Evolutionary conservation across 2,329 filamentous ascomycete species (phyloP), one percentile per base, ranked within the genome.

Genomic region (Botryosphaeria agaves): DNA sequence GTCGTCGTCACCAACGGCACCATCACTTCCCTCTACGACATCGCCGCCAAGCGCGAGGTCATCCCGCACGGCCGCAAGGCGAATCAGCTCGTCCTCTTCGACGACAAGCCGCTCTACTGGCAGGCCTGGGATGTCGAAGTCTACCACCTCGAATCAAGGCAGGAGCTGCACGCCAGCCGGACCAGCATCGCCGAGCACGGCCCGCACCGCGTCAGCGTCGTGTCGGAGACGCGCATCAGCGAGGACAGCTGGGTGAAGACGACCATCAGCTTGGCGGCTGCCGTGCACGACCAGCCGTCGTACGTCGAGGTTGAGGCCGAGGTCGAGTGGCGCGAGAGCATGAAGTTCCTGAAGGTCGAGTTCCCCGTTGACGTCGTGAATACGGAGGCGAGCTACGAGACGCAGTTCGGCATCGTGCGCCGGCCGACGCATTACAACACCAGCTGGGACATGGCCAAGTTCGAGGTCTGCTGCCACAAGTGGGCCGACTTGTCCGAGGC

Each of bases 81-180:
- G 15, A 93, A 92, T 41, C 84, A 94, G 48, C 72, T 89, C 30
- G 85, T 95, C 39, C 73, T 95, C 15, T 95, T 91, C 45, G 89
- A 98, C 47, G 89, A 98, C 57, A 94, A 95, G 57, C 85, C 85
- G 14, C 67, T 94, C 15, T 93, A 91, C 60, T 95, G 84, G 85
- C 82, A 94, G 56, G 85, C 84, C 3, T 93, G 87, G 85, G 87
- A 98, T 51, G 87, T 95, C 5, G 89, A 98, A 54, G 85, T 95
- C 17, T 98, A 77, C 58, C 89, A 98, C 45, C 69, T 95, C 16
- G 74, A 91, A 32, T 89, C 84, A 2, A 74, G 84, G 33, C 70
- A 79, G 48, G 79, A 87, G 49, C 64, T 98, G 9, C 49, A 66
- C 5, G 69, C 74, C 12, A 66, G 69, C 37, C 64, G 72, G 40